These are phyloP conservation scores for Trametes cinnabarina DNA, from an alignment of 768 basidiomycete species.

Conservation along the genomic window DNA sequence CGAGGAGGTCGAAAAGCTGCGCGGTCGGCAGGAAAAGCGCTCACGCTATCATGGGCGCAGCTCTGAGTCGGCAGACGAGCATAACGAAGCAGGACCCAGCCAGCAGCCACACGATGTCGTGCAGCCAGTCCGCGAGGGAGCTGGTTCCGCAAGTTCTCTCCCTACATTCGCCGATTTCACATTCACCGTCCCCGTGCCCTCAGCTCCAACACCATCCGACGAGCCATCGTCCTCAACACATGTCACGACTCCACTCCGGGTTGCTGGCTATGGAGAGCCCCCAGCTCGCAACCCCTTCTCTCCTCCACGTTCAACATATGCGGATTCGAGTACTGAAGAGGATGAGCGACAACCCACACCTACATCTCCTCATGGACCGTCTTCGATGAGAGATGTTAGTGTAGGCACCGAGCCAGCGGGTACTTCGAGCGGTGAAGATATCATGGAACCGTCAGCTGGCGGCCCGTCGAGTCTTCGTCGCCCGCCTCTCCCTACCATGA, in stretches of 20 bases:
- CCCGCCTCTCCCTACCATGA: slow-evolving; percentile 22
- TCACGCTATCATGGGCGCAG: background rate
- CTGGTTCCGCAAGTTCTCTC: background rate
- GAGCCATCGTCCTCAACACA: background rate
- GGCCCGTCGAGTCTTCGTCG: slow-evolving; percentile 13
- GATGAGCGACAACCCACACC: slow-evolving; percentile 8
- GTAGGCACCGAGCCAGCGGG: background rate
- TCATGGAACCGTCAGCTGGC: background rate
- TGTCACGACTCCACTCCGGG: background rate
- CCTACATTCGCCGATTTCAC: slow-evolving; percentile 13
- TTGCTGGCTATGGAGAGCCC: background rate
- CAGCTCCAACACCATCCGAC: background rate
- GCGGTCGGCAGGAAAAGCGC: background rate
- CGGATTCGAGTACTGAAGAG: background rate
- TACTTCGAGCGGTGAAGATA: background rate
- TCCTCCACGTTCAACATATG: background rate
- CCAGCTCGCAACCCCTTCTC: slow-evolving; percentile 4
- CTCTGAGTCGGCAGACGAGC: background rate
- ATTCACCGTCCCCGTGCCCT: slow-evolving; percentile 5
- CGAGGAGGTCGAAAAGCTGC: background rate
- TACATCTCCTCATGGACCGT: background rate
- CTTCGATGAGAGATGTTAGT: background rate
- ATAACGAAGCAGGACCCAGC: background rate
- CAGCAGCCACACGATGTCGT: too few relatives aligned
- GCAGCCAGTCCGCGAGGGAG: too few relatives aligned